Conservation (phyloP, 768 basidiomycete genomes). For the Panaeolus cyanescens region DNA sequence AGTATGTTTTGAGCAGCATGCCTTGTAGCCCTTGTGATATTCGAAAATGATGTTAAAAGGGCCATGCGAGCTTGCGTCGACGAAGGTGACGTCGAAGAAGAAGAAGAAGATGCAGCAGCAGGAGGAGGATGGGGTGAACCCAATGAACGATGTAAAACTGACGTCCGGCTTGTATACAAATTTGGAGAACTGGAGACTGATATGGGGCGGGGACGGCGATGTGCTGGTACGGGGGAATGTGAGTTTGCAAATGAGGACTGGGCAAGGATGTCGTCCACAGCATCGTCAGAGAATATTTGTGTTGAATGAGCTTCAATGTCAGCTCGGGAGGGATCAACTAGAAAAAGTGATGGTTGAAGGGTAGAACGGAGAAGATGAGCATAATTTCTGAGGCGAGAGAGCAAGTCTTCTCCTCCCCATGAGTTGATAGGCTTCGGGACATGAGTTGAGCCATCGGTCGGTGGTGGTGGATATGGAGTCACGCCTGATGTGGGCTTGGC, state of each 20-base stretch:
- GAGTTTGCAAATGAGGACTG: slow-evolving; percentile 78
- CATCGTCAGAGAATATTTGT: slow-evolving; percentile 81
- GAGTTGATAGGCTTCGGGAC: slow-evolving; percentile 49
- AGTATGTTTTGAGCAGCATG: slow-evolving; percentile 95
- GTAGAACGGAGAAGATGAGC: slow-evolving; percentile 83
- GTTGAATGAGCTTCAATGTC: slow-evolving; percentile 92
- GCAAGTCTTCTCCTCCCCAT: slow-evolving; percentile 89
- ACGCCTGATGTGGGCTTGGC: slow-evolving; percentile 30
- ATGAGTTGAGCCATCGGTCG: slow-evolving; percentile 45
- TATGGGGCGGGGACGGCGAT: slow-evolving; percentile 73
- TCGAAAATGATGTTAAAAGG: slow-evolving; percentile 91
- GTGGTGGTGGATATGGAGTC: slow-evolving; percentile 65
- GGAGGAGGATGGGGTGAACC: slow-evolving; percentile 51
- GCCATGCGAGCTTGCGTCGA: slow-evolving; percentile 66
- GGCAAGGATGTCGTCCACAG: slow-evolving; percentile 84
- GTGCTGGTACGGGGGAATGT: slow-evolving; percentile 82
- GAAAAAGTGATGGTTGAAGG: slow-evolving; percentile 82
- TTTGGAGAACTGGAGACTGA: slow-evolving; percentile 37
- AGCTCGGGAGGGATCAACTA: slow-evolving; percentile 90
- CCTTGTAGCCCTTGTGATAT: slow-evolving; percentile 89
- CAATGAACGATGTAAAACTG: slow-evolving; percentile 80
- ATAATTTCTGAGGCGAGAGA: slow-evolving; percentile 74
- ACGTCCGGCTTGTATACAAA: slow-evolving; percentile 68
- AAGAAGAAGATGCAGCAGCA: not conserved
- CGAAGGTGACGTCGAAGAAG: slow-evolving; percentile 48